Conservation (phyloP, 2,329 filamentous ascomycete species). For the Acrodontium crateriforme region DNA sequence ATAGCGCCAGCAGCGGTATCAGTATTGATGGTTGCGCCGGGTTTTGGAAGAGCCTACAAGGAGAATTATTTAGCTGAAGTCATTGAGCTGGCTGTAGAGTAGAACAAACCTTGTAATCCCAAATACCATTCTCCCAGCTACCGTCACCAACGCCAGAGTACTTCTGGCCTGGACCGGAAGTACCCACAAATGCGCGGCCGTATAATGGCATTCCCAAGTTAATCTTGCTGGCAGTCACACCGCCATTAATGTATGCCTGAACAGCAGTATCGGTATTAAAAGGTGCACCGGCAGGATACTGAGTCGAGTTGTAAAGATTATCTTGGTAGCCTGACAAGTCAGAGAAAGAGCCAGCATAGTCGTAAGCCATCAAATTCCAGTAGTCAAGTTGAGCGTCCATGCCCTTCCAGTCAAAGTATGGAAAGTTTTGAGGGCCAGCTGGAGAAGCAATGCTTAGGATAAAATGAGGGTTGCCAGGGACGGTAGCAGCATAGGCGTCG, state of each 20-base stretch:
- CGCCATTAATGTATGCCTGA: constrained; percentile 49
- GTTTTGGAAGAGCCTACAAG: constrained; percentile 49
- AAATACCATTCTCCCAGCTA: constrained; percentile 71
- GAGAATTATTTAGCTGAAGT: no score
- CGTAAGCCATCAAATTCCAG: constrained; percentile 39
- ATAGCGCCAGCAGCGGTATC: constrained; percentile 55
- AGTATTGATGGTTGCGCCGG: constrained; percentile 48
- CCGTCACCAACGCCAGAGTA: constrained; percentile 65
- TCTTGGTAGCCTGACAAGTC: constrained; percentile 58
- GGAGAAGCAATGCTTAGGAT: constrained; percentile 32
- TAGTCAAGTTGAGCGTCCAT: constrained; percentile 33
- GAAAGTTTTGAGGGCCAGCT: constrained; percentile 29
- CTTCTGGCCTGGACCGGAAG: constrained; percentile 55
- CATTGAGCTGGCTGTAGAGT: not conserved
- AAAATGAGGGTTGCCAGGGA: constrained; percentile 26
- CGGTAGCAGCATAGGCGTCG: constrained; percentile 25
- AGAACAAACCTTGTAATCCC: constrained; percentile 59
- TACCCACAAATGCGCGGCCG: constrained; percentile 70
- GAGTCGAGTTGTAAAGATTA: constrained; percentile 52
- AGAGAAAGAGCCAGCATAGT: constrained; percentile 67
- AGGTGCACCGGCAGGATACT: constrained; percentile 53
- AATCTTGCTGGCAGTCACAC: constrained; percentile 55
- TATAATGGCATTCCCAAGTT: constrained; percentile 88
- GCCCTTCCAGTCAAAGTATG: constrained; percentile 26
- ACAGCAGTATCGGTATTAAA: constrained; percentile 65